These are phyloP conservation scores for Rubroboletus pulcherrimus DNA, from an alignment of 768 basidiomycete species.

Conservation along the genomic window DNA sequence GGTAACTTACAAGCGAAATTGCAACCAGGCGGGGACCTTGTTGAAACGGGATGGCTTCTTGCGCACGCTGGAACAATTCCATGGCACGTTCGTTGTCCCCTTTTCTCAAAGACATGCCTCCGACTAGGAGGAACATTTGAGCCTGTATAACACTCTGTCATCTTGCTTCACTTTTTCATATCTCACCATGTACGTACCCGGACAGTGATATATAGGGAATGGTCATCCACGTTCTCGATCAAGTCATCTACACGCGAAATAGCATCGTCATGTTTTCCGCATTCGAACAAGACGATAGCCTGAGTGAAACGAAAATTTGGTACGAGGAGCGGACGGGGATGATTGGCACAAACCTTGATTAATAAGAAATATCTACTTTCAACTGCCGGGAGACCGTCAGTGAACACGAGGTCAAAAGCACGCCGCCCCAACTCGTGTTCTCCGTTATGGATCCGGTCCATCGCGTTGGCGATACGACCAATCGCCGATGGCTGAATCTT, in stretches of 20 bases:
- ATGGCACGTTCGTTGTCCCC: not conserved
- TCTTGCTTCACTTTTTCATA: not conserved
- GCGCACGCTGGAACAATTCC: not conserved
- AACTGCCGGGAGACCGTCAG: not conserved
- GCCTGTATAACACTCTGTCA: not conserved
- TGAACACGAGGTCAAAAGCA: slow-evolving; percentile 6
- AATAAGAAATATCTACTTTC: slow-evolving; percentile 6
- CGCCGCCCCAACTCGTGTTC: not conserved
- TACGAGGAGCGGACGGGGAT: not conserved
- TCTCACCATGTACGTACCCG: not conserved
- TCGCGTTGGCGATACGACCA: not conserved
- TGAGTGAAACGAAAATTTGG: not conserved
- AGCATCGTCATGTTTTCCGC: not conserved
- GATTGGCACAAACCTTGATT: not conserved
- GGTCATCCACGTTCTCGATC: not conserved
- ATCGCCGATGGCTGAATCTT: not conserved
- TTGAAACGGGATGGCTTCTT: not conserved
- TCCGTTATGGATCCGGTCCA: not conserved
- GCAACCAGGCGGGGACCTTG: not conserved
- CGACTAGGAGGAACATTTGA: not conserved
- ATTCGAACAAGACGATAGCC: slow-evolving; percentile 1
- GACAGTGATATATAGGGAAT: not conserved
- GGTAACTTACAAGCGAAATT: not conserved
- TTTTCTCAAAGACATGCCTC: not conserved
- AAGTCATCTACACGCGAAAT: not conserved